Evolutionary conservation across 129 eudicot genomes (phyloP), one percentile per base, ranked within the genome.

Genomic region (Glebionis coronaria): DNA sequence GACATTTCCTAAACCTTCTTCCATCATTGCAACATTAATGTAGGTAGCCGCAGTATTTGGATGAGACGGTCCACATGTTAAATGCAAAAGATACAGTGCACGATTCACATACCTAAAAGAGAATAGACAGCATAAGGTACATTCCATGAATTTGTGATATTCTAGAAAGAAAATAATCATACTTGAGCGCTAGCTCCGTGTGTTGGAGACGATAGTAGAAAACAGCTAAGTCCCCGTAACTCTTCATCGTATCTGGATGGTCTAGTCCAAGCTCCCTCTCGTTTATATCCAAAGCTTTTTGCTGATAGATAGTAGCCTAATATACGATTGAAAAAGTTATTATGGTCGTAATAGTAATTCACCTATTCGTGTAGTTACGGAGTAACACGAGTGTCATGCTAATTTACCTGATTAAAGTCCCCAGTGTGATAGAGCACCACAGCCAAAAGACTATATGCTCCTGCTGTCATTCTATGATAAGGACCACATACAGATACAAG

Each of bases 221-320:
- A 72, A 92, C 98, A 44, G 98, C 98, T 61, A 92, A 77, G 74
- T 92, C 98, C 53, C 98, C 98, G 49, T 92, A 92, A 82, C 98
- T 92, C 83, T 92, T 92, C 98, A 92, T 92, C 63, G 98, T 92
- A 74, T 92, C 98, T 23, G 98, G 98, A 78, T 92, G 98, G 80
- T 92, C 98, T 25, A 92, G 96, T 56, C 98, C 98, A 70, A 92
- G 91, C 76, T 92, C 98, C 78, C 98, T 86, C 83, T 92, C 98
- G 68, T 92, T 92, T 76, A 92, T 92, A 82, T 92, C 98, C 75
- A 92, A 73, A 79, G 98, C 98, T 65, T 92, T 92, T 76, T 92
- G 98, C 82, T 92, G 98, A 78, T 92, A 92, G 35, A 88, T 92
- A 23, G 98, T 92, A 49, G 98, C 98, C 98, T 92, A 74, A 50